Conservation (phyloP, 345 rosid species). For the Heritiera littoralis region DNA sequence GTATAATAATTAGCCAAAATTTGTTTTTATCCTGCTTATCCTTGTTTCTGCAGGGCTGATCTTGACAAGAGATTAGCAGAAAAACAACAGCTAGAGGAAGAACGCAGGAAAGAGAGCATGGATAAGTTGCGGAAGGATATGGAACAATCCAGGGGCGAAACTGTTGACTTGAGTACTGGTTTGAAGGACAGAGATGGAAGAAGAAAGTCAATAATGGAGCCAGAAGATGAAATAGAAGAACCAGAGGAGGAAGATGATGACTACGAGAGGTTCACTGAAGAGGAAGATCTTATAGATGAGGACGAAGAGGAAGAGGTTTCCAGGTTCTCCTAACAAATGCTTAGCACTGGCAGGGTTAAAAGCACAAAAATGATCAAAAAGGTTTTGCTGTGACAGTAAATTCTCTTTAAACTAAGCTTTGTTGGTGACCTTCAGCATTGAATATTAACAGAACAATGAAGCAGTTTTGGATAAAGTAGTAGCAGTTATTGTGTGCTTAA, state of each 20-base stretch:
- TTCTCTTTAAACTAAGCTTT: not conserved
- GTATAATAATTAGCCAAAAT: not conserved
- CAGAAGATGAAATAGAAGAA: constrained; percentile 45
- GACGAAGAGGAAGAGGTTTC: constrained; percentile 65
- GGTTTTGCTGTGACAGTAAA: not conserved
- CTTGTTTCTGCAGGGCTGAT: constrained; percentile 53
- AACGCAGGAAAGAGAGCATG: constrained; percentile 53
- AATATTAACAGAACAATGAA: too few species aligned
- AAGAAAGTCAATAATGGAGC: constrained; percentile 39
- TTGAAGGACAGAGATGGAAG: constrained; percentile 43
- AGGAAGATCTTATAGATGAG: constrained; percentile 47
- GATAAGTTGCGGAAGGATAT: constrained; percentile 67
- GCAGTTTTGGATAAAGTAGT: not conserved
- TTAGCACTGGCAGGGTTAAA: not conserved
- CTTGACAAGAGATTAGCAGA: constrained; percentile 77
- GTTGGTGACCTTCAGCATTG: too few species aligned
- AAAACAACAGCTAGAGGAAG: constrained; percentile 69
- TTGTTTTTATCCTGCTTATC: not conserved
- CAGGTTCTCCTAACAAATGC: constrained; percentile 36
- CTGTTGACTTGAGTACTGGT: constrained; percentile 66
- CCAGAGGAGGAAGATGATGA: constrained; percentile 39
- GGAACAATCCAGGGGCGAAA: constrained; percentile 70
- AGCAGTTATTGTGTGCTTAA: not conserved
- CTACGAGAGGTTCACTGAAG: constrained; percentile 34
- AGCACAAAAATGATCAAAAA: not conserved